Evolutionary conservation across 371 early-diverging fungal genomes (phyloP), one percentile per base, ranked within the genome.

Genomic region (Actinomucor elegans): DNA sequence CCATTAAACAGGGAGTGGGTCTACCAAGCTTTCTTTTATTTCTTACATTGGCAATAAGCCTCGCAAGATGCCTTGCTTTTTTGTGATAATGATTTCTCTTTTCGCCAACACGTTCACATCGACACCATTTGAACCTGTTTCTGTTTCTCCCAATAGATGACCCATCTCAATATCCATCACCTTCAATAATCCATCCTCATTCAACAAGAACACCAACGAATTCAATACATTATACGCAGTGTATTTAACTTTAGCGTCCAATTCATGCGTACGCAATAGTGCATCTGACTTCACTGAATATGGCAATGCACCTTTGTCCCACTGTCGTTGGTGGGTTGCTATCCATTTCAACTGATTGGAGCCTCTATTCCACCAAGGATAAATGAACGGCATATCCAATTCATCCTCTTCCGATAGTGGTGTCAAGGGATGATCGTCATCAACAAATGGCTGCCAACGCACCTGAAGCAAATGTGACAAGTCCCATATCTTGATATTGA

Each of bases 101-200:
- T 43, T 43, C 5, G 47, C 44, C 10, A 61, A 20, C 4, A 61
- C 62, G 40, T 57, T 61, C 10, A 61, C 55, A 51, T 66, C 67
- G 4, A 54, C 33, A 18, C 61, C 47, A 36, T 38, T 11, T 9
- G 54, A 26, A 12, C 15, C 31, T 26, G 33, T 41, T 31, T 46
- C 28, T 12, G 37, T 7, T 7, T 35, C 23, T 18, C 44, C 40
- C 5, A 54, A 32, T 10, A 51, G 51, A 21, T 55, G 12, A 3
- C 67, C 67, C 1, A 55, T 52, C 27, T 66, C 67, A 10, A 66
- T 57, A 17, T 66, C 67, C 52, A 66, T 42, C 1, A 58, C 42
- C 4, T 51, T 49, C 15, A 66, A 42, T 10, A 52, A 26, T 4
- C 67, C 62, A 14, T 57, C 58, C 34, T 57, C 55, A 14, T 58